These are phyloP conservation scores for Flammula alnicola DNA, from an alignment of 1,284 basidiomycete genomes.

Conservation along the genomic window DNA sequence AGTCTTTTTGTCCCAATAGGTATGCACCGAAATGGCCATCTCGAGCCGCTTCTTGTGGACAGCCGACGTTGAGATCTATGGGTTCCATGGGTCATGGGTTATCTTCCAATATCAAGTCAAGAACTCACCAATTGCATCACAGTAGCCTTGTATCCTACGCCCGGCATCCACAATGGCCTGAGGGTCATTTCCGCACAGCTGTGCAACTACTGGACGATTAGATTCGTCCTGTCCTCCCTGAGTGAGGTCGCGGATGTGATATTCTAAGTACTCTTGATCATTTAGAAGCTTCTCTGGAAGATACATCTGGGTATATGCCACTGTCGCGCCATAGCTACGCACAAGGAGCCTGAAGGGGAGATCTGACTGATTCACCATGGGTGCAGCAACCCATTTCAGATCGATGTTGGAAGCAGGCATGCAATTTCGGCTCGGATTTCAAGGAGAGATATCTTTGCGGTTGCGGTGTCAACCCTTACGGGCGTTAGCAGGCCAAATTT, in stretches of 20 bases:
- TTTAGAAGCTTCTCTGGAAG: conserved; percentile 58
- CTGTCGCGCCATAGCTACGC: conserved; percentile 60
- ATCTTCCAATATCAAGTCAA: conserved; percentile 12
- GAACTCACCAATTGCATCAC: conserved; percentile 66
- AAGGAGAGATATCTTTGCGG: too few relatives aligned
- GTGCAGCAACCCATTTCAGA: conserved; percentile 55
- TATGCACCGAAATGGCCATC: conserved; percentile 77
- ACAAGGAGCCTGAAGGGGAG: conserved; percentile 68
- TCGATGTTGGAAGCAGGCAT: conserved; percentile 26
- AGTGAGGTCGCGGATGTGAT: conserved; percentile 57
- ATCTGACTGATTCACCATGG: conserved; percentile 78
- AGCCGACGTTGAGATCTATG: conserved; percentile 60
- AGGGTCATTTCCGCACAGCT: conserved; percentile 72
- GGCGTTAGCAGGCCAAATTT: too few relatives aligned
- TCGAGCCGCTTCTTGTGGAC: conserved; percentile 72
- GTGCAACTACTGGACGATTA: conserved; percentile 63
- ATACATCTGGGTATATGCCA: conserved; percentile 77
- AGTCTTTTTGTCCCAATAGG: conserved; percentile 69
- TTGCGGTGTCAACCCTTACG: too few relatives aligned
- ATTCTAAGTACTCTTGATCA: conserved; percentile 64
- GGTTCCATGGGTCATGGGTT: conserved; percentile 19
- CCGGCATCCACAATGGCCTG: conserved; percentile 62
- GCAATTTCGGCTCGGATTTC: too few relatives aligned
- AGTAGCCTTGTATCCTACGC: conserved; percentile 55
- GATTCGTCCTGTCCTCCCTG: conserved; percentile 32